These are phyloP conservation scores for Penstemon barbatus DNA, from an alignment of 257 asterid species.

Conservation along the genomic window DNA sequence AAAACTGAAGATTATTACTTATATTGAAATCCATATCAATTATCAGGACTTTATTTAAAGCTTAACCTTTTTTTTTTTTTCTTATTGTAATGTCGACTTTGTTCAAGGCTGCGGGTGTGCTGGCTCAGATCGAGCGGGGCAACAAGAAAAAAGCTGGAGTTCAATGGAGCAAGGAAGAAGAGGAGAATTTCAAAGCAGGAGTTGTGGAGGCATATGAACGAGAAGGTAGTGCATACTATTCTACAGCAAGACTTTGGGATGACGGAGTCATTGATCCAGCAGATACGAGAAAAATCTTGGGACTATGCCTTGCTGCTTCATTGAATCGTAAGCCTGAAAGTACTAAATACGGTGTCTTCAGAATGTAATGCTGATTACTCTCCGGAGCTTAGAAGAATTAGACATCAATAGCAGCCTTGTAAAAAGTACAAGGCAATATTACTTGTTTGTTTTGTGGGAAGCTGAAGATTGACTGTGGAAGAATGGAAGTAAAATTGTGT, in stretches of 20 bases:
- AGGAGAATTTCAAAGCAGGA: slow-evolving; percentile 70
- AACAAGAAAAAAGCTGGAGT: slow-evolving; percentile 72
- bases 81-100: not conserved
- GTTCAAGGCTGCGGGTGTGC: slow-evolving; percentile 93
- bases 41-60: not conserved
- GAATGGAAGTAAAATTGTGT: no score
- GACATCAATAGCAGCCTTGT: no score
- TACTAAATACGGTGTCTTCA: slow-evolving; percentile 86
- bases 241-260: slow-evolving; percentile 97
- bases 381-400: no score
- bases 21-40: not conserved
- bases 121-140: slow-evolving; percentile 75
- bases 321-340: slow-evolving; percentile 53
- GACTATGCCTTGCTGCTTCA: slow-evolving; percentile 78
- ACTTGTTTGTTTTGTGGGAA: no score
- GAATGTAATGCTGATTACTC: slow-evolving; percentile 53
- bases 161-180: slow-evolving; percentile 89
- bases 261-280: slow-evolving; percentile 96
- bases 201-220: slow-evolving; percentile 80
- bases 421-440: no score
- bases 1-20: not conserved
- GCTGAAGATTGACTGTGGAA: no score
- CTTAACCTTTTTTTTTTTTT: not conserved
- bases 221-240: slow-evolving; percentile 86
- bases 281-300: slow-evolving; percentile 78